A percentile compares a stretch with the other conserved stretches of the same genome.
phyloP scores from a whole-genome alignment of 345 rosid species.

The Eutrema yunnanense region DNA sequence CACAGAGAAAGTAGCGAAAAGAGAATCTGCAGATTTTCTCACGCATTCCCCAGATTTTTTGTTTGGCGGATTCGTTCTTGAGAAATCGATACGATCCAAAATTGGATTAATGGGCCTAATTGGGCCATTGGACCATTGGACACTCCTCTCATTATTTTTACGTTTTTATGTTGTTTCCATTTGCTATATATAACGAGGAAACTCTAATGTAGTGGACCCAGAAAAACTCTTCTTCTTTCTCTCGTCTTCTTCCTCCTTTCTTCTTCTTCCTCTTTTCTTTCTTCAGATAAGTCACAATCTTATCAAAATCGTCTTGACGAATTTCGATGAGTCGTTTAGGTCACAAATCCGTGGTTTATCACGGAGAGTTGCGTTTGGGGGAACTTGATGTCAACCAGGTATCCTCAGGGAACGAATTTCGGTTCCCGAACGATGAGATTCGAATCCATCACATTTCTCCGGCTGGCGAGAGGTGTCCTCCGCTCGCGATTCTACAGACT shows the following conservation, averaged over 20 bases:
- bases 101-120: too few species aligned
- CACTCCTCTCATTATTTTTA: too few species aligned
- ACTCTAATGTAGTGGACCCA: too few species aligned
- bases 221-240: too few species aligned
- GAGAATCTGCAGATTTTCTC: constrained; percentile 9
- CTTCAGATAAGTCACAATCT: too few species aligned
- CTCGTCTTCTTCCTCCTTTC: too few species aligned
- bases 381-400: constrained; percentile 67
- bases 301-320: not conserved
- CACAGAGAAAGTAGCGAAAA: constrained; percentile 6
- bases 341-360: constrained; percentile 73
- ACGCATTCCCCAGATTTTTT: constrained; percentile 17
- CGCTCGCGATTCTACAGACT: constrained; percentile 83
- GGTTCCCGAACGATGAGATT: constrained; percentile 86
- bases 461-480: constrained; percentile 80
- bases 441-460: constrained; percentile 78
- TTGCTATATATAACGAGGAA: too few species aligned
- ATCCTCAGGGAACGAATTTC: constrained; percentile 44
- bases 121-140: too few species aligned
- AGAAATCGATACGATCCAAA: too few species aligned
- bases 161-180: too few species aligned
- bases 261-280: too few species aligned
- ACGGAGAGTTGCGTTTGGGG: constrained; percentile 71
- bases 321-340: constrained; percentile 69
- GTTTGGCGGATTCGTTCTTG: not conserved